Evolutionary conservation across 768 basidiomycete genomes (phyloP).

Genomic region (Russula griseocarnosa): DNA sequence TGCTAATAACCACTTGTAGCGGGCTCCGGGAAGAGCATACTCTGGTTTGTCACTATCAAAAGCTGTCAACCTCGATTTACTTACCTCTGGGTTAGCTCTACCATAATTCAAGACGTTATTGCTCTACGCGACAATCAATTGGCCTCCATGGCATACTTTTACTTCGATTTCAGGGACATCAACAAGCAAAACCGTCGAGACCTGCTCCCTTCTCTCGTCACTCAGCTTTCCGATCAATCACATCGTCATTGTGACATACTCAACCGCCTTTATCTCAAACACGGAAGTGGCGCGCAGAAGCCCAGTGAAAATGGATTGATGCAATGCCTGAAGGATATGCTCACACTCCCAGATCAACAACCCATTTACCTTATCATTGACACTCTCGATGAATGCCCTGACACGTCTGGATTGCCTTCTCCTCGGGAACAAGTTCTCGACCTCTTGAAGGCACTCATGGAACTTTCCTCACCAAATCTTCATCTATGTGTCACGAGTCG

Average conservation of each 20-base stretch:
- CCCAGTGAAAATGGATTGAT: not conserved
- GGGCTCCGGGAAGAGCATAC: not conserved
- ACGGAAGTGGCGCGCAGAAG: not conserved
- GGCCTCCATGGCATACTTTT: not conserved
- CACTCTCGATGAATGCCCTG: not conserved
- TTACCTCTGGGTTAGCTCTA: not conserved
- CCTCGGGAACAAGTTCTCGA: not conserved
- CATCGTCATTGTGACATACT: not conserved
- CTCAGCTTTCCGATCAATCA: not conserved
- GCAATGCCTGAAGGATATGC: not conserved
- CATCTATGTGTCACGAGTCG: constrained; percentile 4
- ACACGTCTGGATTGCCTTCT: not conserved
- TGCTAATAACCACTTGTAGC: not conserved
- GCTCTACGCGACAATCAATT: not conserved
- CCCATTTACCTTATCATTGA: not conserved
- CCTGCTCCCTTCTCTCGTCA: not conserved
- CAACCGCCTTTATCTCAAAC: not conserved
- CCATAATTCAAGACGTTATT: not conserved
- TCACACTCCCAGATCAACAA: not conserved
- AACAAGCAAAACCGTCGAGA: not conserved
- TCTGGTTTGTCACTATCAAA: not conserved
- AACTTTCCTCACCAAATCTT: not conserved
- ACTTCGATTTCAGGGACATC: not conserved
- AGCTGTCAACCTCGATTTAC: not conserved
- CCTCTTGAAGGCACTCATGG: not conserved